Evolutionary conservation across 163 green algal species (phyloP), one percentile per base, ranked within the genome.

Genomic region (Chlorella variabilis): DNA sequence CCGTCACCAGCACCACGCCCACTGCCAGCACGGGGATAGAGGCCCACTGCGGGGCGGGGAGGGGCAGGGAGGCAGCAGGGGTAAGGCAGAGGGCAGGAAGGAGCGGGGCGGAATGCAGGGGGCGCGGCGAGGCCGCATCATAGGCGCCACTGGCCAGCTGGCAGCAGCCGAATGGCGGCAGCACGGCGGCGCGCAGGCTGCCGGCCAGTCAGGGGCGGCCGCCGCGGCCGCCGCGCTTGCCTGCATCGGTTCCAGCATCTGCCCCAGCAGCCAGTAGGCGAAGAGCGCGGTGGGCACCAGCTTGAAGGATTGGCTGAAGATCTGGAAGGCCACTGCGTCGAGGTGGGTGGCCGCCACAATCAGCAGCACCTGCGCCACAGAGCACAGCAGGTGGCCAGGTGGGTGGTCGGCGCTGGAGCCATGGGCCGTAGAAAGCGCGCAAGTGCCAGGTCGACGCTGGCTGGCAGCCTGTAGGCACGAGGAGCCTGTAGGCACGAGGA

Each of bases 231-330:
- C 8, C 38, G 25, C 17, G 23, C 56, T 9, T 36, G 18, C 74
- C 76, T 93, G 89, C 76, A 91, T 80, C 17, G 82, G 77, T 34
- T 83, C 75, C 65, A 94, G 82, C 68, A 78, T 78, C 82, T 93
- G 90, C 1, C 87, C 86, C 61, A 94, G 89, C 76, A 94, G 82
- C 84, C 82, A 87, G n/a, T 85, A 81, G 36, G 90, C 89, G 73
- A 94, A 91, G 17, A 92, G 34, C 4, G 90, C 90, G 49, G 90
- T 94, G 6, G 90, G 90, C 66, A 94, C 81, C 54, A 94, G 86
- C 83, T 94, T 94, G 81, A 94, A 91, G 69, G 83, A 86, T 73
- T 94, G 90, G 49, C 48, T 82, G 75, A 91, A 93, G 62, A 94
- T 92, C 77, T 94, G 90, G 66, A 91, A 94, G 65, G 89, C 89